phyloP scores from a whole-genome alignment of 1,139 yeast species.

The Kodamaea derodonti region DNA sequence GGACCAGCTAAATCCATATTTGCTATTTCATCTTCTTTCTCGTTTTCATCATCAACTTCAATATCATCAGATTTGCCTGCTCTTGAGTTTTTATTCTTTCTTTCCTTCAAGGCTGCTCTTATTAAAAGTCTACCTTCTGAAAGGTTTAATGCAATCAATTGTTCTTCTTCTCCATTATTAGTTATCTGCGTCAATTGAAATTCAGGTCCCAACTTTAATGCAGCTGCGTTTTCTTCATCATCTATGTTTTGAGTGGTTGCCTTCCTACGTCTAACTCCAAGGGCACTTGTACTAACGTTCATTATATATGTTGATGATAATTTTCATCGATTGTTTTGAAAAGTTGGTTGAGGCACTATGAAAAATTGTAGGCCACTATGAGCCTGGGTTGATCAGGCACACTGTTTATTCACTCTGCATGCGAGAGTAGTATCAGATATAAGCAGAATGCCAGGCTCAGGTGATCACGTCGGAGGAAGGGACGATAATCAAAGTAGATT shows the following conservation, averaged over 20 bases:
- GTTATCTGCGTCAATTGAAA: conserved; percentile 78
- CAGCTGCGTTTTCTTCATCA: conserved; percentile 86
- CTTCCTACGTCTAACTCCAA: conserved; percentile 73
- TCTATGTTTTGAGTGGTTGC: conserved; percentile 61
- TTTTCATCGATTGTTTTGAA: no score
- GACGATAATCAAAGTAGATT: no score
- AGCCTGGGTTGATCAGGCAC: no score
- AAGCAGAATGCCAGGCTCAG: no score
- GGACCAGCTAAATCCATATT: conserved; percentile 69
- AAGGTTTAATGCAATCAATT: conserved; percentile 77
- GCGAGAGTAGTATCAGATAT: no score
- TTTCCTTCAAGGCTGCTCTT: conserved; percentile 83
- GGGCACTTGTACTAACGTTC: conserved; percentile 88
- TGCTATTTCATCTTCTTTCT: conserved; percentile 59
- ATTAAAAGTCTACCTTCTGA: conserved; percentile 88
- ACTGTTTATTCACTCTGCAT: no score
- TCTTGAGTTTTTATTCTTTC: conserved; percentile 49
- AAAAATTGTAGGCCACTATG: no score
- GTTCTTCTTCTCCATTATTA: conserved; percentile 74
- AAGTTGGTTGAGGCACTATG: no score
- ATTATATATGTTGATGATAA: conserved; percentile 33
- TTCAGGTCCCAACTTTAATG: conserved; percentile 86
- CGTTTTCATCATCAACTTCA: conserved; percentile 38
- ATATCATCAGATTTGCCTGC: neutral
- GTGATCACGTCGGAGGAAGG: no score